A percentile compares a stretch with the other conserved stretches of the same genome.
Conservation (phyloP, 805 yeast species). For the Candida xiaguanensis region DNA sequence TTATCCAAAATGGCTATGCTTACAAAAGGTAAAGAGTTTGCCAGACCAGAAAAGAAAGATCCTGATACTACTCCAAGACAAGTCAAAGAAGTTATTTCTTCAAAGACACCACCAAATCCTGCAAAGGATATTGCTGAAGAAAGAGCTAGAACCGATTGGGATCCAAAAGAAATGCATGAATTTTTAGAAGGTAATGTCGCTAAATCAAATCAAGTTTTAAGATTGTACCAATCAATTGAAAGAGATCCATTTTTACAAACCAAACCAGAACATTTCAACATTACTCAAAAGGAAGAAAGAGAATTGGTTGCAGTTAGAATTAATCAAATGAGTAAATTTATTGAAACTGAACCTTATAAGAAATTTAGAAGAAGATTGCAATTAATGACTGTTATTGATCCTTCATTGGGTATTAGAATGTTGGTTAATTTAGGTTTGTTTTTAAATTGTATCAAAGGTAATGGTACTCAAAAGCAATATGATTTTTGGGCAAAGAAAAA, state of each 20-base stretch:
- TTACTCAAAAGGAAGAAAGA: slow-evolving; percentile 25
- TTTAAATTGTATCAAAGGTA: slow-evolving; percentile 36
- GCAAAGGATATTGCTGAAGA: slow-evolving; percentile 23
- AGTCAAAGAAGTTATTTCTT: slow-evolving; percentile 17
- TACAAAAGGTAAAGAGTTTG: not conserved
- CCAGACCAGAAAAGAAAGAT: slow-evolving; percentile 7
- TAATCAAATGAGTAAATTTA: slow-evolving; percentile 32
- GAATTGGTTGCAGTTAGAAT: slow-evolving; percentile 32
- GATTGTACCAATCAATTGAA: slow-evolving; percentile 32
- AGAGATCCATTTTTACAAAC: slow-evolving; percentile 35
- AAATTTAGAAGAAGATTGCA: slow-evolving; percentile 34
- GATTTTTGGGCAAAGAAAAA: slow-evolving; percentile 34
- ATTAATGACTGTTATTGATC: slow-evolving; percentile 35
- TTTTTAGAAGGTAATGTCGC: slow-evolving; percentile 34
- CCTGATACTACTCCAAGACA: slow-evolving; percentile 10
- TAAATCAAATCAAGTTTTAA: slow-evolving; percentile 25
- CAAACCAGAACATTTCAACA: slow-evolving; percentile 29
- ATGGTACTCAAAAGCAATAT: slow-evolving; percentile 38
- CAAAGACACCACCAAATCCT: slow-evolving; percentile 24
- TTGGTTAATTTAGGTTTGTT: slow-evolving; percentile 38
- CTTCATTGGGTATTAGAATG: slow-evolving; percentile 36
- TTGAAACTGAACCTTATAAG: slow-evolving; percentile 28
- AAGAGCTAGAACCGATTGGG: slow-evolving; percentile 22
- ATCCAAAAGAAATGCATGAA: slow-evolving; percentile 26
- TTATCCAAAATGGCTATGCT: slow-evolving; percentile 8